phyloP scores from a whole-genome alignment of 2,329 filamentous ascomycete species.

The Rhynchosporium agropyri region DNA sequence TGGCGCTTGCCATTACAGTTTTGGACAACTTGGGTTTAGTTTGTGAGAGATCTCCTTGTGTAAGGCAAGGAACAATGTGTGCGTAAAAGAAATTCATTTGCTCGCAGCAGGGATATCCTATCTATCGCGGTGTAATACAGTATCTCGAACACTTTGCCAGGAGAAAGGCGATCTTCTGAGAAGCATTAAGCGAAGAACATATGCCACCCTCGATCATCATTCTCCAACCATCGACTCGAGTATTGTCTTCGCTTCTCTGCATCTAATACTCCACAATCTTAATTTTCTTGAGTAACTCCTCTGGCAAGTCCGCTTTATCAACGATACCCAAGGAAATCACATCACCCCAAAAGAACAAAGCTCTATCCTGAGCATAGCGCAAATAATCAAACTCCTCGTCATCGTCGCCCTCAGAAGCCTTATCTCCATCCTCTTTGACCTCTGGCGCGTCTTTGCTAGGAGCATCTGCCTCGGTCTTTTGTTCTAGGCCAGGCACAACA shows the following conservation, averaged over 20 bases:
- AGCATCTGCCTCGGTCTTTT: slow-evolving; percentile 10
- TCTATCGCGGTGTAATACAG: slow-evolving; percentile 4
- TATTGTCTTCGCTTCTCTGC: neutral
- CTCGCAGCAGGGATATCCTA: slow-evolving; percentile 14
- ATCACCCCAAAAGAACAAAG: slow-evolving; percentile 94
- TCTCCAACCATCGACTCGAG: neutral
- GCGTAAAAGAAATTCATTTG: neutral
- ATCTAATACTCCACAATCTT: slow-evolving; percentile 66
- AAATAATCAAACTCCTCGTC: slow-evolving; percentile 86
- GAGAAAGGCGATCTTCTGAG: slow-evolving; percentile 7
- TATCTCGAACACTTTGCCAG: neutral
- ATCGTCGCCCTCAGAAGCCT: slow-evolving; percentile 34
- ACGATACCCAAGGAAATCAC: slow-evolving; percentile 76
- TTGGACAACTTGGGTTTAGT: neutral
- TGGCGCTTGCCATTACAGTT: neutral
- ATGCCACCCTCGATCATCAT: neutral
- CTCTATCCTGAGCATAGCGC: slow-evolving; percentile 85
- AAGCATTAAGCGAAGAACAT: neutral
- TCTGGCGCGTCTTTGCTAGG: slow-evolving; percentile 12
- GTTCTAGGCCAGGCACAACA: slow-evolving; percentile 70
- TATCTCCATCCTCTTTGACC: slow-evolving; percentile 18
- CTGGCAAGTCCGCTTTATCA: slow-evolving; percentile 73
- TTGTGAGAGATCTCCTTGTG: no score
- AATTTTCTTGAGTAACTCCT: slow-evolving; percentile 61
- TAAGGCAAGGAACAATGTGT: neutral